These are phyloP conservation scores for Metrosideros polymorpha DNA, from an alignment of 441 rosid genomes.

Conservation along the genomic window DNA sequence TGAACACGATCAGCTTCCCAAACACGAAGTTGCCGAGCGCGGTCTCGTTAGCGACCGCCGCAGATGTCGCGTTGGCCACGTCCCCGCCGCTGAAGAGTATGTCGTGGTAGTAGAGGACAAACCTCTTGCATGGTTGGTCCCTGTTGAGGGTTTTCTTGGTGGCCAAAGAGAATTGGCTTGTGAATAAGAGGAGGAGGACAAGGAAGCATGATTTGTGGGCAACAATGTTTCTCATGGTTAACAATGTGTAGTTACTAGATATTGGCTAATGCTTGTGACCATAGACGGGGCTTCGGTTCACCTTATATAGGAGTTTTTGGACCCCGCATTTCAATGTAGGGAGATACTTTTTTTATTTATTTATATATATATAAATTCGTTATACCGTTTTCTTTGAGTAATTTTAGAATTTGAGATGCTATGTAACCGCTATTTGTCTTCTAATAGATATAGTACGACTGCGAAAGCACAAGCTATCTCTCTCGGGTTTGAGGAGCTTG, in stretches of 20 bases:
- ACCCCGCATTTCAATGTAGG: neutral
- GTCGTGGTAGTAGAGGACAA: slow-evolving; percentile 32
- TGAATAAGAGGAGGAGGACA: neutral
- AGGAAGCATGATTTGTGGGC: neutral
- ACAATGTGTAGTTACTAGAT: neutral
- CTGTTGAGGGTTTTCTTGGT: neutral
- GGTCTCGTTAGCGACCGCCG: slow-evolving; percentile 1
- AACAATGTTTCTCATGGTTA: neutral
- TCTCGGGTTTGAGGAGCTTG: neutral
- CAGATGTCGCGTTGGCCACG: slow-evolving; percentile 23
- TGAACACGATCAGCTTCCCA: slow-evolving; percentile 5
- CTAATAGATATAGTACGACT: neutral
- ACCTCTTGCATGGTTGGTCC: slow-evolving; percentile 17
- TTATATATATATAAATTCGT: neutral
- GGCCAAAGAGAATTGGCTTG: neutral
- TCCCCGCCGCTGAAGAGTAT: slow-evolving; percentile 18
- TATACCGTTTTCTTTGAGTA: neutral
- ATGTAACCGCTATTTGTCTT: neutral
- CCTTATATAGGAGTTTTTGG: neutral
- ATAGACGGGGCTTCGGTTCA: neutral
- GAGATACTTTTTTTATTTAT: neutral
- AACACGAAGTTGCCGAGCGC: slow-evolving; percentile 15
- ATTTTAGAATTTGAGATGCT: neutral
- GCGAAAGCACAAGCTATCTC: neutral
- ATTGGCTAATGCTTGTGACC: neutral